phyloP scores from a whole-genome alignment of 2,329 filamentous ascomycete species.

The Tolypocladium cylindrosporum region DNA sequence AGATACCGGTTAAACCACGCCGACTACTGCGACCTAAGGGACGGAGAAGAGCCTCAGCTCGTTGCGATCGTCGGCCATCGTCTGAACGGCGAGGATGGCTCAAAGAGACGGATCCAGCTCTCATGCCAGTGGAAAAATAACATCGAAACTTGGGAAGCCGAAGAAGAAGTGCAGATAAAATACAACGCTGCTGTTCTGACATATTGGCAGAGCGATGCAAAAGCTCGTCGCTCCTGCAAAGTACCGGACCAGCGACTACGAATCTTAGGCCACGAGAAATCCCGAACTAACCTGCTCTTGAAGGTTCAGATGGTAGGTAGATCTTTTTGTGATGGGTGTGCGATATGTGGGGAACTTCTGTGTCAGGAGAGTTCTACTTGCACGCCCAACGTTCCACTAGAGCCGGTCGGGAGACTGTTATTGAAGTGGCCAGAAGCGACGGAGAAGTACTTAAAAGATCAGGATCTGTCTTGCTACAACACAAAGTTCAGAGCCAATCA shows the following conservation, averaged over 20 bases:
- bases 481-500: not conserved
- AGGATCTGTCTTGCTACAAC: not conserved
- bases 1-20: not conserved
- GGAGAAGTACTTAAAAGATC: not conserved
- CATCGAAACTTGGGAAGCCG: not conserved
- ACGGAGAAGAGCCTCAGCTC: not conserved
- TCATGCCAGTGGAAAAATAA: not conserved
- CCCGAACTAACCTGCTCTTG: not conserved
- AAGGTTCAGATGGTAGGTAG: not conserved
- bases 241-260: not conserved
- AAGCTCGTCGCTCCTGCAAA: not conserved
- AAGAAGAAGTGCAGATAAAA: not conserved
- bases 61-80: not conserved
- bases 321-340: not conserved
- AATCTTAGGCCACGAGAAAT: not conserved
- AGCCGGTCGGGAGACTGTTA: not conserved
- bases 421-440: not conserved
- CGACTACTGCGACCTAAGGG: not conserved
- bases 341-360: not conserved
- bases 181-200: not conserved
- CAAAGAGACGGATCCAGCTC: not conserved
- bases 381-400: not conserved
- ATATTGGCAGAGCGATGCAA: not conserved
- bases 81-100: not conserved
- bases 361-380: not conserved